Conservation (phyloP, 2,329 filamentous ascomycete genomes). For the Fusarium ambrosium region DNA sequence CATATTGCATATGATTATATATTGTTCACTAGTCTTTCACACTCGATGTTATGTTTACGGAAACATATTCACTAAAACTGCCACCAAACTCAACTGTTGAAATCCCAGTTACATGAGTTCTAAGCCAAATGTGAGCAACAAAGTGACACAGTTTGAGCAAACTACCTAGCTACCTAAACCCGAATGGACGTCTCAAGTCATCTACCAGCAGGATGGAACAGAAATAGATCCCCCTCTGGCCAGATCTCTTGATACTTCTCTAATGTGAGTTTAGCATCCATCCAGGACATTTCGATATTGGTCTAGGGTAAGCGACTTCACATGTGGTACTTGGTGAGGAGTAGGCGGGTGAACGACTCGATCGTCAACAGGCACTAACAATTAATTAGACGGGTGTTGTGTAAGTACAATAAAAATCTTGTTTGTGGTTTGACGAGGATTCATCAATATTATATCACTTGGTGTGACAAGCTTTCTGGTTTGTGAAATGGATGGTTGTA, state of each 20-base stretch:
- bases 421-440: neutral
- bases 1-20: rapidly evolving
- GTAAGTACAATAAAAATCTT: neutral
- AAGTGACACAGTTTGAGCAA: neutral
- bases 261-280: neutral
- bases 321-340: neutral
- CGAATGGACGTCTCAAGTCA: neutral
- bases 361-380: neutral
- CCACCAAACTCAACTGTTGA: neutral
- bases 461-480: neutral
- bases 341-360: neutral
- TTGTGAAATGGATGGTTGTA: neutral
- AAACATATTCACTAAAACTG: neutral
- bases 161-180: too few relatives aligned
- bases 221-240: neutral
- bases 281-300: neutral
- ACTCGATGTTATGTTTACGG: neutral
- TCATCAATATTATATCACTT: neutral
- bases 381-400: neutral
- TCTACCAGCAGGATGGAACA: rapidly evolving
- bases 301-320: neutral
- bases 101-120: neutral
- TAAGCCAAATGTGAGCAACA: neutral
- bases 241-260: neutral
- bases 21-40: neutral